Conservation (phyloP, 2,329 filamentous ascomycete species). For the Penicillium sp. region DNA sequence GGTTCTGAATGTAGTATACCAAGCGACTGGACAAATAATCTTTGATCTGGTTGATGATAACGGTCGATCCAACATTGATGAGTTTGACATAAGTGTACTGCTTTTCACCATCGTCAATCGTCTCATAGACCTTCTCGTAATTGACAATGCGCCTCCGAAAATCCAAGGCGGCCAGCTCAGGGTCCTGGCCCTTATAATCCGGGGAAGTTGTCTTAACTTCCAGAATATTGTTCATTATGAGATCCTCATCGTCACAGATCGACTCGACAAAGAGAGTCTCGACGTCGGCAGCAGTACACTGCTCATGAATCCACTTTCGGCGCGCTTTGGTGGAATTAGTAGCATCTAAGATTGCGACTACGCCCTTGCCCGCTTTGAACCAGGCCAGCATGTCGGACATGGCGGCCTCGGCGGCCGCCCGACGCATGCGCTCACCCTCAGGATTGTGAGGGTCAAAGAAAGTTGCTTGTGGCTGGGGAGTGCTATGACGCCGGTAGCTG, state of each 20-base stretch:
- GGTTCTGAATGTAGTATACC: slow-evolving; percentile 97
- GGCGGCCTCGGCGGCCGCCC: slow-evolving; percentile 85
- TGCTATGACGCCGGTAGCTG: slow-evolving; percentile 85
- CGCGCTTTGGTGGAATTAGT: slow-evolving; percentile 93
- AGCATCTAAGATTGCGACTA: slow-evolving; percentile 91
- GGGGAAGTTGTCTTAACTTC: slow-evolving; percentile 97
- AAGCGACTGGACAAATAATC: slow-evolving; percentile 96
- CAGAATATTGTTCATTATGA: slow-evolving; percentile 97
- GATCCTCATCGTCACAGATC: slow-evolving; percentile 90
- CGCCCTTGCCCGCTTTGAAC: slow-evolving; percentile 74
- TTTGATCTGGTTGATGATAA: slow-evolving; percentile 96
- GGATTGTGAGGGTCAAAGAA: slow-evolving; percentile 92
- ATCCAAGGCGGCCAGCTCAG: slow-evolving; percentile 83
- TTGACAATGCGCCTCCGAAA: slow-evolving; percentile 93
- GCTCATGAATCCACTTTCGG: slow-evolving; percentile 85
- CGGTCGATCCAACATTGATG: slow-evolving; percentile 91
- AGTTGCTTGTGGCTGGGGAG: slow-evolving; percentile 84
- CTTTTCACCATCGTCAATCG: slow-evolving; percentile 84
- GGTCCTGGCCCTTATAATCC: slow-evolving; percentile 92
- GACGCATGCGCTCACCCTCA: slow-evolving; percentile 85
- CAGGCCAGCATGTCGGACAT: slow-evolving; percentile 91
- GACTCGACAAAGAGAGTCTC: slow-evolving; percentile 96
- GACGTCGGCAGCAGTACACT: slow-evolving; percentile 71
- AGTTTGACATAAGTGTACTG: slow-evolving; percentile 94
- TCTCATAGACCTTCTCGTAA: slow-evolving; percentile 96